Base-by-base conservation (phyloP, 208 protist species). In the Trypanosoma conorhini region DNA sequence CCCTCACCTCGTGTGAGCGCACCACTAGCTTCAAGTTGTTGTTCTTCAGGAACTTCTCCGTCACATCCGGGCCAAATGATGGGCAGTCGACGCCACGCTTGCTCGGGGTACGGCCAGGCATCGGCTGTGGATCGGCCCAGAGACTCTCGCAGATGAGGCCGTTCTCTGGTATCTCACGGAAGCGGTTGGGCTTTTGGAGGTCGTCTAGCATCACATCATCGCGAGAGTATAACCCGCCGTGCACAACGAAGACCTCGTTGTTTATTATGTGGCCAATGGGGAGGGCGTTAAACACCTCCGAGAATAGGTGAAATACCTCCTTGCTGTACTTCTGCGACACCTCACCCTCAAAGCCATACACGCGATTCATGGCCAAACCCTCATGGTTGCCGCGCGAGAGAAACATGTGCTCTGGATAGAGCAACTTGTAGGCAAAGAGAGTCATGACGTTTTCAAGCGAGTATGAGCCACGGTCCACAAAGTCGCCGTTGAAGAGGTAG, bases 331-430 rank as follows among this genome's bases (percentile, higher is more conserved):
- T 99, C 62, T 88, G 82, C 44, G 91, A 89, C 22, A 99, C 96
- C 80, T 99, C 98, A 33, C 98, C 98, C 67, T 99, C 94, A 77
- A 99, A 99, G 44, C 98, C 98, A 70, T 99, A 99, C 63, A 99
- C 91, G 63, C 93, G 91, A 80, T 99, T 99, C 94, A 99, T 97
- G 24, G 90, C 80, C 7, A 89, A 44, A 8, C 92, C 88, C 72
- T 99, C 98, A 82, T 99, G 98, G 85, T 99, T 99, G 24, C 97
- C 97, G 33, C 97, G 89, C 10, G 96, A 94, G 21, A 99, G 67
- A 85, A 96, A 97, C 71, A 99, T 87, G 77, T 96, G 84, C 55
- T 99, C 80, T 9, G 98, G 98, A 78, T 98, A 98, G 0, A 99
- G 77, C 35, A 99, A 44, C 83, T 99, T 99, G 83, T 96, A 99